A percentile compares a stretch with the other conserved stretches of the same genome.
Conservation (phyloP, 306 rosid species). For the Prunus persica region DNA sequence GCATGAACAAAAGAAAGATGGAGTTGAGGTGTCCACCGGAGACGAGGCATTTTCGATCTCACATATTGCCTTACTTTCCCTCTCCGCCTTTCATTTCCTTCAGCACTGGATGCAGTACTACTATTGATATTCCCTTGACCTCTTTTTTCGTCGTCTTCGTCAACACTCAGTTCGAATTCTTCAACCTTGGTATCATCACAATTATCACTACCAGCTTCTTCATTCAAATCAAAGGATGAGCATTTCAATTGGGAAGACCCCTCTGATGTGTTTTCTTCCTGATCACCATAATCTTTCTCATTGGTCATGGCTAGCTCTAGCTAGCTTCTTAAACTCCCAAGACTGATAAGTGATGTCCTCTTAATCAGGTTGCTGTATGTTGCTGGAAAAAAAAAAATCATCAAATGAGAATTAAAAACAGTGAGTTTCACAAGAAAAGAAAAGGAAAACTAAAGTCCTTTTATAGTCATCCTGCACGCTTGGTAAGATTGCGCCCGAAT, state of each 20-base stretch:
- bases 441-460: not conserved
- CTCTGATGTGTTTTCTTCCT: not conserved
- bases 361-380: not conserved
- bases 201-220: conserved; percentile 41
- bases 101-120: not conserved
- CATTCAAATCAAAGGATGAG: conserved; percentile 59
- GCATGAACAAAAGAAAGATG: conserved; percentile 77
- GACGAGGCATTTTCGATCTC: conserved; percentile 81
- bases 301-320: not conserved
- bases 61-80: conserved; percentile 59
- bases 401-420: not conserved
- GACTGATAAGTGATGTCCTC: not conserved
- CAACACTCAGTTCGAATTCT: not conserved
- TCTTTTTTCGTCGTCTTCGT: not conserved
- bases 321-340: not conserved
- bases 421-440: not conserved
- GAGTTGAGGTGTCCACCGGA: conserved; percentile 89
- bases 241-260: conserved; percentile 41
- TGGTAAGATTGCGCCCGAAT: not conserved
- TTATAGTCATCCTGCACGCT: not conserved
- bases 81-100: conserved; percentile 27
- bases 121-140: not conserved
- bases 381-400: not conserved
- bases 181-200: not conserved
- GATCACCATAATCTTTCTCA: conserved; percentile 1